A percentile compares a stretch with the other conserved stretches of the same genome.
Conservation (phyloP, 1,284 basidiomycete genomes). For the Microbotryum scabiosae region DNA sequence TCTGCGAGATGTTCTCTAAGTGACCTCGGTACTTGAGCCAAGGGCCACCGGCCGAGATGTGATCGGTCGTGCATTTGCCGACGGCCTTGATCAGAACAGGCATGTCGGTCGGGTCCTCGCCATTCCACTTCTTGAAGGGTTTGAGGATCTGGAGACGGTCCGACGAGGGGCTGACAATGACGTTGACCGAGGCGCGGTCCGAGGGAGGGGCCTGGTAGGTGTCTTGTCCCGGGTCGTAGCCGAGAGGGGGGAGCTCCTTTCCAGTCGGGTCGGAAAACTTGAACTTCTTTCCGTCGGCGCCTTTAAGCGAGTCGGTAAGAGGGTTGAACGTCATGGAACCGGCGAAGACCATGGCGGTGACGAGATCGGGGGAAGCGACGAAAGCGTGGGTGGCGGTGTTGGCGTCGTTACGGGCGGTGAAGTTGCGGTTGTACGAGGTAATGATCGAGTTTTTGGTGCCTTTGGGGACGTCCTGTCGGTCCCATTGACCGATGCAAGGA, state of each 20-base stretch:
- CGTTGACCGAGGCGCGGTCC: slow-evolving; percentile 73
- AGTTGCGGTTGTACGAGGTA: slow-evolving; percentile 99
- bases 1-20: slow-evolving; percentile 97
- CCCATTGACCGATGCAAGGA: slow-evolving; percentile 99
- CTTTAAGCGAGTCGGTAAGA: slow-evolving; percentile 77
- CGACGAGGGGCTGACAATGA: slow-evolving; percentile 77
- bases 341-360: slow-evolving; percentile 94
- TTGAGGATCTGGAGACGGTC: slow-evolving; percentile 91
- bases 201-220: slow-evolving; percentile 92
- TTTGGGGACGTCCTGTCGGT: slow-evolving; percentile 91
- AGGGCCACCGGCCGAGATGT: slow-evolving; percentile 85
- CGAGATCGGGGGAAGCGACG: slow-evolving; percentile 94
- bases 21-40: slow-evolving; percentile 99
- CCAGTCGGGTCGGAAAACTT: slow-evolving; percentile 87
- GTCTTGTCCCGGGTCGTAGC: slow-evolving; percentile 93
- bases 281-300: slow-evolving; percentile 92
- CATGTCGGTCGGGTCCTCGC: slow-evolving; percentile 79
- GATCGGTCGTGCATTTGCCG: slow-evolving; percentile 87
- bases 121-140: slow-evolving; percentile 89
- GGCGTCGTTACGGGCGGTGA: slow-evolving; percentile 98
- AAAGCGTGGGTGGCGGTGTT: slow-evolving; percentile 99
- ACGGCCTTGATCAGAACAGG: slow-evolving; percentile 95
- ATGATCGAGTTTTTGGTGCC: slow-evolving; percentile 88
- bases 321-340: slow-evolving; percentile 96
- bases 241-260: slow-evolving; percentile 82